Evolutionary conservation across 2,329 filamentous ascomycete species (phyloP).

Genomic region (Hypoxylon rubiginosum): DNA sequence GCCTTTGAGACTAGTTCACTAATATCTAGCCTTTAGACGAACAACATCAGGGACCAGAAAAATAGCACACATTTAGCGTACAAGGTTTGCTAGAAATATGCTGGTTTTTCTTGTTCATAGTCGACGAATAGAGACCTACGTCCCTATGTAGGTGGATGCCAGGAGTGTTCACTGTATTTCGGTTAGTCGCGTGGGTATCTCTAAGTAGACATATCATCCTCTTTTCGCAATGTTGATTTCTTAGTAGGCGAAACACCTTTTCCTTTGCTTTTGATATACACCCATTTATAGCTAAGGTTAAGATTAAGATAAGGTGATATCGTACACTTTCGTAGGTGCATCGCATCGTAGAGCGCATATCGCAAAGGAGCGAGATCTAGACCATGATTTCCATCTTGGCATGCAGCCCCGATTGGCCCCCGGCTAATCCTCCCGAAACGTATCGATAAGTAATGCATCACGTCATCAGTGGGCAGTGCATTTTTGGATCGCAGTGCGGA

Average conservation of each 20-base stretch:
- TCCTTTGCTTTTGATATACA: too few species aligned
- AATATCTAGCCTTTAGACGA: neutral
- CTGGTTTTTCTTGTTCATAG: neutral
- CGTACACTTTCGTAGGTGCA: neutral
- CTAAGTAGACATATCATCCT: too few species aligned
- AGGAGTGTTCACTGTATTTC: neutral
- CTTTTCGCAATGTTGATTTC: too few species aligned
- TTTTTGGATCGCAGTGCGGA: conserved; percentile 23
- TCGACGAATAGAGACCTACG: neutral
- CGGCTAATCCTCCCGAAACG: neutral
- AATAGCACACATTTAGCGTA: neutral
- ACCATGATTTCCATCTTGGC: conserved; percentile 22
- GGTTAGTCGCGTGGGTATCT: too few species aligned
- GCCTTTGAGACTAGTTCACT: neutral
- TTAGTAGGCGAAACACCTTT: too few species aligned
- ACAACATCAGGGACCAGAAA: neutral
- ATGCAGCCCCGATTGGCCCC: conserved; percentile 14
- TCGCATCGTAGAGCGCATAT: neutral
- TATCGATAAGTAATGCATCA: conserved; percentile 30
- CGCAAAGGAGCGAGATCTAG: conserved; percentile 18
- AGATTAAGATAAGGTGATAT: neutral
- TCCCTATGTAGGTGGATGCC: too few species aligned
- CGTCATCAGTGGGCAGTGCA: conserved; percentile 29
- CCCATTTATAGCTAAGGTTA: neutral
- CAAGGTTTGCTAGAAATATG: neutral